Base-by-base conservation (phyloP, 2,329 filamentous ascomycete genomes). In the Periconia macrospinosa region DNA sequence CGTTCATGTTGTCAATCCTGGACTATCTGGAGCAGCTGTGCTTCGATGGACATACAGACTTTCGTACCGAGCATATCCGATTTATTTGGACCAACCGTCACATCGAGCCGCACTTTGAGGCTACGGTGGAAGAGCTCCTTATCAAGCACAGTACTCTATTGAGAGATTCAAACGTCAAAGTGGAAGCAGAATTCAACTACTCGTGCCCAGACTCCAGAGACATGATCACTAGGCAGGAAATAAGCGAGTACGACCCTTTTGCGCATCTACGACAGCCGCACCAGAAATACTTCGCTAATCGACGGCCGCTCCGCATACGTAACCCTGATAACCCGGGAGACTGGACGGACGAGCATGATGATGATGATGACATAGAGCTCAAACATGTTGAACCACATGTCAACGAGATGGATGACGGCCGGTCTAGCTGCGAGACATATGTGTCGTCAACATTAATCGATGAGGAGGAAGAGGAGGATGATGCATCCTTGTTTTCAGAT, bases 31-130 rank as follows among this genome's bases (percentile, higher is more conserved):
- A 63, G 35, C 61, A 66, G 35, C 17, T 66, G 8, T 63, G 59
- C 33, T 54, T 61, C 17, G 50, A 50, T 2, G 50, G 52, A 0
- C 18, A 41, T 1, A 15, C 43, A 1, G n/a, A 45, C 1, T 23
- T 66, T 1, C 50, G 15, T 11, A 63, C 61, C 2, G 51, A 50
- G 19, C 33, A 30, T 7, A 58, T 70, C 1, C 56, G 41, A 7
- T 61, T 70, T 18, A 41, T 69, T 7, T 70, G 66, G 66, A 51
- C 54, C 0, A 49, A 55, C 5, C 55, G 63, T 17, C 68, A 70
- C 43, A 45, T 67, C 8, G 66, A 69, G 13, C 58, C 63, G 1
- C 58, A 59, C n/a, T 60, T 70, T 15, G 66, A 69, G 23, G 50
- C 56, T 1, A 57, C 58, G 0, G 61, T 69, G 1, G 54, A 49